Evolutionary conservation across 345 rosid genomes (phyloP).

Genomic region (Acer campestre): DNA sequence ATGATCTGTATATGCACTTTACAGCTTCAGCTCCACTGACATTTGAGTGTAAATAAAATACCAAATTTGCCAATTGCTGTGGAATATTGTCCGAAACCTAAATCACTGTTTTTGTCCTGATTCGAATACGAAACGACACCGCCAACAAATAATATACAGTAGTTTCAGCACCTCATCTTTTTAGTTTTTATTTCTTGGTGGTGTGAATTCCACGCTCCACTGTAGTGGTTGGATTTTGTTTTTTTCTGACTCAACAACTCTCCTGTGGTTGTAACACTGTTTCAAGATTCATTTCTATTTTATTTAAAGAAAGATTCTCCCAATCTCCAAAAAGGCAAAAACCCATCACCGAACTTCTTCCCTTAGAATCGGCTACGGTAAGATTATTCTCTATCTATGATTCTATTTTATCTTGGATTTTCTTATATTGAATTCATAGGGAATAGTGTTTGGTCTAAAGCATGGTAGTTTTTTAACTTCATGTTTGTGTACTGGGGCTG

Average conservation of each 20-base stretch:
- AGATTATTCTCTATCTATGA: background rate
- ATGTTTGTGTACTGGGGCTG: background rate
- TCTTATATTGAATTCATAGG: background rate
- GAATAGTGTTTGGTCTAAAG: background rate
- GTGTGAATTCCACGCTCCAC: conserved; percentile 12
- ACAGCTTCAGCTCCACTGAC: background rate
- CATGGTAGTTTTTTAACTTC: too few species aligned
- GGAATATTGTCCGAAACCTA: background rate
- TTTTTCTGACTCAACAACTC: background rate
- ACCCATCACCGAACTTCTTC: background rate
- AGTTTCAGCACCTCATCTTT: background rate
- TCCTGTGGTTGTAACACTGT: conserved; percentile 7
- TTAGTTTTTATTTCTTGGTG: conserved; percentile 8
- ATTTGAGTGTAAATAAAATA: background rate
- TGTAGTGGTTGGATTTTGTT: background rate
- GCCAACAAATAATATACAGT: background rate
- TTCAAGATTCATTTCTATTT: conserved; percentile 7
- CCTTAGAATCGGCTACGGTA: conserved; percentile 16
- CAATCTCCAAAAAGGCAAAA: background rate
- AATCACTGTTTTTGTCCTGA: conserved; percentile 5
- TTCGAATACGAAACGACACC: background rate
- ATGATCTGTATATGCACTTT: background rate
- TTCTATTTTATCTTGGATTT: background rate
- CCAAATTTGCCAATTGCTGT: background rate
- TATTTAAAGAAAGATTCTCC: background rate